These are phyloP conservation scores for Musa acuminata DNA, from an alignment of 176 grass and related monocot species.

Conservation along the genomic window DNA sequence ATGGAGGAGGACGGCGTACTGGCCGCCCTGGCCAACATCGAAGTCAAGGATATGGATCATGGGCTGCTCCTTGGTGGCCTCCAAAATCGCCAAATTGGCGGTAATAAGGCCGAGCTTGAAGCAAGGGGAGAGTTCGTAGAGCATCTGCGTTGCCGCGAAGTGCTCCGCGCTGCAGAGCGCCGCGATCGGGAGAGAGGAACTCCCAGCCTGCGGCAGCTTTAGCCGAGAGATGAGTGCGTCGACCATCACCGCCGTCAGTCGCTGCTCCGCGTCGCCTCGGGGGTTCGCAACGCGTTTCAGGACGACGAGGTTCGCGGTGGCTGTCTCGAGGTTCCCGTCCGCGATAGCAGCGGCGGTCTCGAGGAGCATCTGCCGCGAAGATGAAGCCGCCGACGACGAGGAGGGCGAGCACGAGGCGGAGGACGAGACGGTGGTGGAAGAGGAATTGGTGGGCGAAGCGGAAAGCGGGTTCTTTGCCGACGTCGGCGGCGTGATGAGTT, in stretches of 20 bases:
- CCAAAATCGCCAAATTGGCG: slow-evolving; percentile 31
- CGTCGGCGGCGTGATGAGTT: slow-evolving; percentile 34
- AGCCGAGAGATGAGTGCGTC: slow-evolving; percentile 43
- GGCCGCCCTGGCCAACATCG: neutral
- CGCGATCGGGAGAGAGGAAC: neutral
- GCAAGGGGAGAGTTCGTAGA: slow-evolving; percentile 50
- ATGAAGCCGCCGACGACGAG: neutral
- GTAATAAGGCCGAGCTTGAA: slow-evolving; percentile 62
- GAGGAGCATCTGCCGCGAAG: slow-evolving; percentile 41
- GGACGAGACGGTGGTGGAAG: slow-evolving; percentile 68
- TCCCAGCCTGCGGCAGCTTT: neutral
- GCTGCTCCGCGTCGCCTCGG: slow-evolving; percentile 56
- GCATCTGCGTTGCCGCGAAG: slow-evolving; percentile 35
- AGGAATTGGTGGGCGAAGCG: slow-evolving; percentile 64
- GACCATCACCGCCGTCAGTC: slow-evolving; percentile 61
- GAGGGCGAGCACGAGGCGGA: slow-evolving; percentile 68
- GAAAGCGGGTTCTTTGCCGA: slow-evolving; percentile 25
- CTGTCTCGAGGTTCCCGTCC: slow-evolving; percentile 47
- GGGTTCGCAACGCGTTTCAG: slow-evolving; percentile 34
- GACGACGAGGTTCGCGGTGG: slow-evolving; percentile 30
- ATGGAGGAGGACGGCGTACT: slow-evolving; percentile 1
- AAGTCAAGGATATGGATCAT: slow-evolving; percentile 10
- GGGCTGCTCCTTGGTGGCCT: neutral
- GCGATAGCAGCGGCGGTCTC: slow-evolving; percentile 53
- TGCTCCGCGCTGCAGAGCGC: slow-evolving; percentile 48